Evolutionary conservation across 441 rosid genomes (phyloP), one percentile per base, ranked within the genome.

Genomic region (Eruca vesicaria): DNA sequence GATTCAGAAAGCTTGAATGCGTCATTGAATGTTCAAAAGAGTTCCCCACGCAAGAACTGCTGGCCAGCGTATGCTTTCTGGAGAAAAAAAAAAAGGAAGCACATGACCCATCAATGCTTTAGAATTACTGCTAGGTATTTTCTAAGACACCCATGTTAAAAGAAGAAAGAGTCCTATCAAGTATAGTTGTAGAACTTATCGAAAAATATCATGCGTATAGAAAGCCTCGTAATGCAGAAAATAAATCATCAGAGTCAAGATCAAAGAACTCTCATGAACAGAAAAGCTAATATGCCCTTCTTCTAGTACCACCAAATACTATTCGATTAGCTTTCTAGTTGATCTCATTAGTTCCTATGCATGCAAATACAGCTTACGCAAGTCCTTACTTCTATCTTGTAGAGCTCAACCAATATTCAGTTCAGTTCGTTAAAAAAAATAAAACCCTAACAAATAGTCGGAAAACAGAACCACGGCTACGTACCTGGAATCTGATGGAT

Each of bases 51-150:
- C 80, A 81, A 82, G 94, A 81, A 78, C 78, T 79, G 83, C 79
- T 86, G 79, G 82, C 85, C 78, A 63, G 68, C 76, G 71, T 69
- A 69, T 79, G 86, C 80, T 82, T 86, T 84, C 94, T 89, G 82
- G 69, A 84, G 79, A 73, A 74, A 78, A 77, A 80, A 66, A 80
- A 78, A 33, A 78, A 82, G 80, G 61, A 83, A 82, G 75, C 59
- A 64, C 66, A 68, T 57, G 78, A 80, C 63, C 35, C 66, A 77
- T 81, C 84, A 84, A 74, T 74, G 75, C 62, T 68, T 23, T 45
- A 78, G 57, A 56, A 69, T 56, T 36, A 65, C 35, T 60, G 66
- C 67, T 72, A 78, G n/a, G 41, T 53, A 60, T 68, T 36, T 64
- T 67, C 53, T 15, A 18, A 36, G 36, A 50, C 50, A 66, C 21